A percentile compares a stretch with the other conserved stretches of the same genome.
phyloP scores from a whole-genome alignment of 805 yeast genomes.

The Kuraishia piskuri region DNA sequence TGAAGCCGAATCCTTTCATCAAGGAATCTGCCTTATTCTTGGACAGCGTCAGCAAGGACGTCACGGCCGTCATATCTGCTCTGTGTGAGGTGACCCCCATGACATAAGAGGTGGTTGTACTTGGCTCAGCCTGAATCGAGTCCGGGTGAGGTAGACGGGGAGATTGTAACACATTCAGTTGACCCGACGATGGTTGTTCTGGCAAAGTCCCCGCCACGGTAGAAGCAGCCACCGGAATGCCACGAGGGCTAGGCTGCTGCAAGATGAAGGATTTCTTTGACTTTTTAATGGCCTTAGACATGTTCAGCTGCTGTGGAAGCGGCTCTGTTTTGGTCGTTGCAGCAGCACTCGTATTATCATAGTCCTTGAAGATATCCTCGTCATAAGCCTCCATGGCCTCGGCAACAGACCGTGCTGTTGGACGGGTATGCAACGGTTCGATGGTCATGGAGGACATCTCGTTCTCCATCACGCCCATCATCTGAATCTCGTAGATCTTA shows the following conservation, averaged over 20 bases:
- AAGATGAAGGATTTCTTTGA: not conserved
- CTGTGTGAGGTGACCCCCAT: constrained; percentile 26
- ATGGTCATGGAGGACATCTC: constrained; percentile 67
- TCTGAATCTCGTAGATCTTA: constrained; percentile 88
- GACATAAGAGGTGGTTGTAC: constrained; percentile 24
- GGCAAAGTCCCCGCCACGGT: not conserved
- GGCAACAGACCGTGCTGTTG: constrained; percentile 29
- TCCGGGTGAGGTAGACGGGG: not conserved
- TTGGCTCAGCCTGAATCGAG: constrained; percentile 6
- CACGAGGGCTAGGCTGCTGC: not conserved
- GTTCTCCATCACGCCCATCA: constrained; percentile 97
- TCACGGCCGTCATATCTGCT: constrained; percentile 28
- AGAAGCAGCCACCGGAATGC: not conserved
- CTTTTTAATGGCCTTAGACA: not conserved
- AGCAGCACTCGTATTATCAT: not conserved
- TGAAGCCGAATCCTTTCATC: constrained; percentile 17
- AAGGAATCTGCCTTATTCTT: constrained; percentile 8
- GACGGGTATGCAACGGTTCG: constrained; percentile 38
- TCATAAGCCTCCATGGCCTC: constrained; percentile 70
- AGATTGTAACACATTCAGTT: not conserved
- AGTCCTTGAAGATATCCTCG: constrained; percentile 33
- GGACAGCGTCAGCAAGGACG: constrained; percentile 26
- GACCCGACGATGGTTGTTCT: too few species aligned
- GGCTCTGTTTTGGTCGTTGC: not conserved
- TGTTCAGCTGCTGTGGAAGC: not conserved